Base-by-base conservation (phyloP, 768 basidiomycete genomes). In the Hypsizygus marmoreus region DNA sequence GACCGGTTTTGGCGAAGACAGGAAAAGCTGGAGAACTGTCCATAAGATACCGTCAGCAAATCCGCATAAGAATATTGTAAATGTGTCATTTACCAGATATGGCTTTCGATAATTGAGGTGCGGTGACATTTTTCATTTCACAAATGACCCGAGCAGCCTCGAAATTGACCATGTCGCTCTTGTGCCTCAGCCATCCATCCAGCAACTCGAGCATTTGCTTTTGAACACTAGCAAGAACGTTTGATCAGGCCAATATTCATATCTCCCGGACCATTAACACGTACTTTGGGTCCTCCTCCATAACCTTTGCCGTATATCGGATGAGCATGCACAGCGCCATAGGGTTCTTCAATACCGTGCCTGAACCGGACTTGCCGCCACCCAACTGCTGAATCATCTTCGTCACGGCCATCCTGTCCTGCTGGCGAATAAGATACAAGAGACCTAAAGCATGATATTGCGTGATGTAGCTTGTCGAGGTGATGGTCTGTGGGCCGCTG, bases 141-240 rank as follows among this genome's bases (percentile, higher is more conserved):
- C 95, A 97, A 51, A 99, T 95, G 6, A 86, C 95, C 33, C 97
- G 88, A 3, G 97, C 95, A 16, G 97, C 97, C 66, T 99, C 97
- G 50, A 94, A 90, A 70, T 98, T 98, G 61, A 99, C 97, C 95
- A 97, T 99, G 64, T 99, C 97, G 56, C 93, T 97, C 76, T 99
- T 99, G 71, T 99, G 97, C 47, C 94, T 84, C 49, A 98, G 73
- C 85, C 94, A 95, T 25, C 89, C 86, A 62, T 98, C 97, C 28
- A 98, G 75, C 32, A 97, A 78, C 53, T 98, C 97, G 41, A 92
- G 74, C 80, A 97, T 95, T 58, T 91, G 93, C 50, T 80, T 84
- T 66, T 95, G 93, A 19, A 95, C 74, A 61, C 95, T 99, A 55
- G 1, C 20, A 25, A 30, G 22, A 24, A 20, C n/a, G n/a, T n/a